A percentile compares a stretch with the other conserved stretches of the same genome.
Conservation (phyloP, 345 rosid species). For the Acer yangbiense region DNA sequence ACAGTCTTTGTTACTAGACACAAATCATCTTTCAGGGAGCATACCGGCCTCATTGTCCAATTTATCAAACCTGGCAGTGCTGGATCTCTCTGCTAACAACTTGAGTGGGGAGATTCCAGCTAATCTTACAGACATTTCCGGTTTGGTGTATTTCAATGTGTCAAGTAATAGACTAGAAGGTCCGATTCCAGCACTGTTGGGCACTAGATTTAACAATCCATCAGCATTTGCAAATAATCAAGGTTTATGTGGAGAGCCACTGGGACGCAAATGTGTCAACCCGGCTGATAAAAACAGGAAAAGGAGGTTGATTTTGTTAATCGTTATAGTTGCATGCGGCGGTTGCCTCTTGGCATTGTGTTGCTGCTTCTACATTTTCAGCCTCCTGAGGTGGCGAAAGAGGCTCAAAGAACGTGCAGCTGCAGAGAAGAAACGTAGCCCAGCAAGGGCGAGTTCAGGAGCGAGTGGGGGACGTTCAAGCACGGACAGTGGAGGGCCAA, state of each 20-base stretch:
- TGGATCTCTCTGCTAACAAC: conserved; percentile 84
- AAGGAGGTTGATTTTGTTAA: conserved; percentile 61
- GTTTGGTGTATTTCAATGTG: conserved; percentile 67
- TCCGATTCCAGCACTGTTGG: conserved; percentile 61
- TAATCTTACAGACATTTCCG: conserved; percentile 45
- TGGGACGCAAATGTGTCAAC: conserved; percentile 47
- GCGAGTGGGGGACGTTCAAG: conserved; percentile 81
- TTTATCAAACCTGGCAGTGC: conserved; percentile 52
- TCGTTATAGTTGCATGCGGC: conserved; percentile 56
- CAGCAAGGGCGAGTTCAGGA: conserved; percentile 78
- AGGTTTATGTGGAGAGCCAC: conserved; percentile 75
- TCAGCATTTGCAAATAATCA: conserved; percentile 58
- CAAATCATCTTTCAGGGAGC: conserved; percentile 67
- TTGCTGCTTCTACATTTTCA: conserved; percentile 84
- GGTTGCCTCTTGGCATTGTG: conserved; percentile 61
- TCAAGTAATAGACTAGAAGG: conserved; percentile 75
- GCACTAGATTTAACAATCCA: conserved; percentile 60
- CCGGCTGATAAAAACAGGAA: conserved; percentile 42
- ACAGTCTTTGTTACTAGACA: conserved; percentile 51
- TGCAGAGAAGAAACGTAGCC: conserved; percentile 88
- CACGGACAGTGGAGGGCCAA: conserved; percentile 82
- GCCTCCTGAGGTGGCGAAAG: conserved; percentile 85
- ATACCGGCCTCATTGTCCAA: conserved; percentile 64
- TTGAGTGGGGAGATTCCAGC: conserved; percentile 74
- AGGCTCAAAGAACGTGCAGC: conserved; percentile 64